A percentile compares a stretch with the other conserved stretches of the same genome.
Conservation (phyloP, 2,329 filamentous ascomycete species). For the Neonectria magnoliae region DNA sequence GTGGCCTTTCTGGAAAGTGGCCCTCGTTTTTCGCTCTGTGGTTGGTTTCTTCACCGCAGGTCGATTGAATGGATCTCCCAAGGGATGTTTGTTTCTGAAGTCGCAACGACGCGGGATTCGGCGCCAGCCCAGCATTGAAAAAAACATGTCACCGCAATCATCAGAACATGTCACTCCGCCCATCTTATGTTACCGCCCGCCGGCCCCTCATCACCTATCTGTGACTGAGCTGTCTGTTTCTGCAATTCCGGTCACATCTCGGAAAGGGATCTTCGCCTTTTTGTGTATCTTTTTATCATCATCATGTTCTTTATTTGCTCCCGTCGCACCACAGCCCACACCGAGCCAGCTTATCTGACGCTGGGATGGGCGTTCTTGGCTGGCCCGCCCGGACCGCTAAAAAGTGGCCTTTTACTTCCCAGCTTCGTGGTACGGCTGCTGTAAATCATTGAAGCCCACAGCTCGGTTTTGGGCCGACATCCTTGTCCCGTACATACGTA, state of each 20-base stretch:
- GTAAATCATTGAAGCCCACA: neutral
- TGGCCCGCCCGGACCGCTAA: constrained; percentile 17
- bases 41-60: constrained; percentile 6
- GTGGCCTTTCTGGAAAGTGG: neutral
- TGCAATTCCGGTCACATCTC: neutral
- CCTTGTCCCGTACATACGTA: neutral
- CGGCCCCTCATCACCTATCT: neutral
- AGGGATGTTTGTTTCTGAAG: neutral
- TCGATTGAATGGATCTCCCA: constrained; percentile 25
- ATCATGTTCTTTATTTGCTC: constrained; percentile 6
- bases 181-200: neutral
- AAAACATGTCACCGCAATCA: constrained; percentile 24
- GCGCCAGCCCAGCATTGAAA: constrained; percentile 17
- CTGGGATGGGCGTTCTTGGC: constrained; percentile 8
- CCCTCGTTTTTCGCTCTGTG: neutral
- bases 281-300: neutral
- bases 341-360: constrained; percentile 41
- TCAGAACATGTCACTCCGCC: constrained; percentile 25
- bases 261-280: neutral
- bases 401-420: neutral
- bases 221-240: neutral
- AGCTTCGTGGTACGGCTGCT: neutral
- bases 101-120: constrained; percentile 27
- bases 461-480: neutral
- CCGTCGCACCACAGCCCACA: constrained; percentile 29